Conservation (phyloP, 768 basidiomycete genomes). For the Mycena amicta region DNA sequence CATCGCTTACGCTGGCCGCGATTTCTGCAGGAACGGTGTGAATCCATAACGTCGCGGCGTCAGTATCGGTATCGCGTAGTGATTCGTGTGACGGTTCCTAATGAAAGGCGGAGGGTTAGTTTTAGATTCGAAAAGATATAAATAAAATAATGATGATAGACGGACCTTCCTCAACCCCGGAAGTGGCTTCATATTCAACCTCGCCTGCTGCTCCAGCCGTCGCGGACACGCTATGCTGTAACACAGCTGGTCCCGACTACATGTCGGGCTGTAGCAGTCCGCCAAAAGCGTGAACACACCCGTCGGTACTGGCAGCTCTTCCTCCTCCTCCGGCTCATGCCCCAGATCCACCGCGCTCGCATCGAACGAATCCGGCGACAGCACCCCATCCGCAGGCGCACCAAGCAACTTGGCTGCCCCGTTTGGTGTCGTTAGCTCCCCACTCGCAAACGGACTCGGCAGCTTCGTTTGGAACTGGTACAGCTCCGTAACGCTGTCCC, state of each 20-base stretch:
- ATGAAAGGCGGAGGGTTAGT: not conserved
- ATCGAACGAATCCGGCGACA: conserved; percentile 19
- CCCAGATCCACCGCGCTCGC: conserved; percentile 24
- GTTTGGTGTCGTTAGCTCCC: conserved; percentile 51
- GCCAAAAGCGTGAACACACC: conserved; percentile 97
- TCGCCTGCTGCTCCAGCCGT: conserved; percentile 89
- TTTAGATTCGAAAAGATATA: too few species aligned
- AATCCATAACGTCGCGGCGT: conserved; percentile 85
- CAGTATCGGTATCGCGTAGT: conserved; percentile 18
- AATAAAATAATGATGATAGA: too few species aligned
- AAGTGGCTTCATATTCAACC: conserved; percentile 92
- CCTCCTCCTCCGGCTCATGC: conserved; percentile 34
- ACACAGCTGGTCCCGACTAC: conserved; percentile 90
- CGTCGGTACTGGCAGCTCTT: conserved; percentile 77
- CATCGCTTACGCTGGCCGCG: conserved; percentile 87
- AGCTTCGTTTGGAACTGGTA: conserved; percentile 91
- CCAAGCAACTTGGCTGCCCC: conserved; percentile 20
- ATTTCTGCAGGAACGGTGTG: conserved; percentile 96
- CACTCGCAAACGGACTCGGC: conserved; percentile 82
- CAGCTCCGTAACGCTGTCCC: conserved; percentile 86
- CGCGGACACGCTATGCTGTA: conserved; percentile 97
- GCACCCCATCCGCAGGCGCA: conserved; percentile 11
- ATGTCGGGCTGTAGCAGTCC: conserved; percentile 98
- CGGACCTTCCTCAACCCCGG: conserved; percentile 74
- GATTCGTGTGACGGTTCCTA: conserved; percentile 21